These are phyloP conservation scores for Dryas octopetala DNA, from an alignment of 306 rosid species.

Conservation along the genomic window DNA sequence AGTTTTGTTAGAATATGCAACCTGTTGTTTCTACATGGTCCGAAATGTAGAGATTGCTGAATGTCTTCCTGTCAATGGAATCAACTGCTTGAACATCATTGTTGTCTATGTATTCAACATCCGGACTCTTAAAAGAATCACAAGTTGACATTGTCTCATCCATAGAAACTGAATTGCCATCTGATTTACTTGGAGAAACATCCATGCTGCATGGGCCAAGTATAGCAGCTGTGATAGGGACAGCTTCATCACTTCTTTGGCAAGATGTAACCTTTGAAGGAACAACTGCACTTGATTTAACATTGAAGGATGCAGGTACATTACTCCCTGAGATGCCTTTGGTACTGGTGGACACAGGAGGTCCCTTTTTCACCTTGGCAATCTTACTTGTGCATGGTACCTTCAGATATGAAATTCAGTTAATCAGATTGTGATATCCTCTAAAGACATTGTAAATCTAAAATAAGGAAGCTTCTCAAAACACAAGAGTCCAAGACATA, in stretches of 20 bases:
- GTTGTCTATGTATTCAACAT: slow-evolving; percentile 77
- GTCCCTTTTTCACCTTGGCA: slow-evolving; percentile 64
- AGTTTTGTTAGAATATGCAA: slow-evolving; percentile 2
- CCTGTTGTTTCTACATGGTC: slow-evolving; percentile 54
- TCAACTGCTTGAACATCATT: slow-evolving; percentile 58
- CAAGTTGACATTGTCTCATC: slow-evolving; percentile 87
- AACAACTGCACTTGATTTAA: slow-evolving; percentile 42
- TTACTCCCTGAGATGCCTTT: slow-evolving; percentile 30
- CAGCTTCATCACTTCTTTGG: slow-evolving; percentile 34
- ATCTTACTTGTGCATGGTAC: slow-evolving; percentile 56
- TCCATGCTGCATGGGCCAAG: slow-evolving; percentile 49
- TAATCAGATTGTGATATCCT: not conserved
- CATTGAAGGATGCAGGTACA: slow-evolving; percentile 30
- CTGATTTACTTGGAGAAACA: slow-evolving; percentile 80
- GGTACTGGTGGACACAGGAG: slow-evolving; percentile 28
- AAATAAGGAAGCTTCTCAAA: too few species aligned
- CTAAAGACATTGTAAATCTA: too few species aligned
- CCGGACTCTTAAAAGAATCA: slow-evolving; percentile 85
- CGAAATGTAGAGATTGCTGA: slow-evolving; percentile 65
- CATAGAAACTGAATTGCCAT: slow-evolving; percentile 67
- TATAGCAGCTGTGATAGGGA: slow-evolving; percentile 24
- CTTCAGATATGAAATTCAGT: slow-evolving; percentile 33
- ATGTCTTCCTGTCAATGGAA: slow-evolving; percentile 70
- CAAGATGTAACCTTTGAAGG: slow-evolving; percentile 40
- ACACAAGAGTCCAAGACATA: not conserved